Evolutionary conservation across 495 filamentous ascomycete genomes (phyloP), one percentile per base, ranked within the genome.

Genomic region (Lasiosphaeria hispida): DNA sequence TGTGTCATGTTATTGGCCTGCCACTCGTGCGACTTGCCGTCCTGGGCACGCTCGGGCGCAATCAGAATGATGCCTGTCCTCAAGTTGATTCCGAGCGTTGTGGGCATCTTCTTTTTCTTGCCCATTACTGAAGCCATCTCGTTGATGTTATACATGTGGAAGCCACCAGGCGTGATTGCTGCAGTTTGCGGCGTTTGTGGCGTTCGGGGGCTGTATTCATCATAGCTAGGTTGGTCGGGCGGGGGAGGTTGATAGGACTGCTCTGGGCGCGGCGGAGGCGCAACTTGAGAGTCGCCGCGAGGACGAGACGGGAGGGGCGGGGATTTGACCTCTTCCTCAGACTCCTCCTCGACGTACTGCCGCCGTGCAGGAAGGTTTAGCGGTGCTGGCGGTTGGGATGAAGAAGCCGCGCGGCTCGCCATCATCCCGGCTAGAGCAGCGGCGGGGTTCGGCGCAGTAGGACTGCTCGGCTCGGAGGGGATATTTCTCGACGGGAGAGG

Each of bases 91-190:
- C 94, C 94, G 48, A 99, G 71, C 13, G 90, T 96, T 39, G 91
- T 96, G 3, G 95, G 92, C 82, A 96, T 91, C 76, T 99, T 99
- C 79, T 96, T 96, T 66, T 89, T 88, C 76, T 93, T 96, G 54
- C 92, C 92, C 85, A 95, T 91, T 13, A 90, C 84, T 33, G 91
- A 91, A 2, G 96, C 85, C 85, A 96, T 95, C 71, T 99, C 95
- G 71, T 91, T 93, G 71, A 99, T 89, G 65, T 93, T 96, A 73
- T 96, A 97, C 65, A 97, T 80, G 65, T 92, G 91, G 68, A 90
- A 97, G 17, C 89, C 90, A 10, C 88, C 89, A 4, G 87, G 87
- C 13, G 84, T 87, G 2, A 80, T 79, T 37, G 71, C 64, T 7
- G 67, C 54, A 8, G 65, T 66, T 14, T 57, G 66, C 54, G 52